Percentiles rank a stretch among this genome's conserved stretches.
Evolutionary conservation across 805 yeast species (phyloP).

Genomic region (Gaillardinia entomophila): DNA sequence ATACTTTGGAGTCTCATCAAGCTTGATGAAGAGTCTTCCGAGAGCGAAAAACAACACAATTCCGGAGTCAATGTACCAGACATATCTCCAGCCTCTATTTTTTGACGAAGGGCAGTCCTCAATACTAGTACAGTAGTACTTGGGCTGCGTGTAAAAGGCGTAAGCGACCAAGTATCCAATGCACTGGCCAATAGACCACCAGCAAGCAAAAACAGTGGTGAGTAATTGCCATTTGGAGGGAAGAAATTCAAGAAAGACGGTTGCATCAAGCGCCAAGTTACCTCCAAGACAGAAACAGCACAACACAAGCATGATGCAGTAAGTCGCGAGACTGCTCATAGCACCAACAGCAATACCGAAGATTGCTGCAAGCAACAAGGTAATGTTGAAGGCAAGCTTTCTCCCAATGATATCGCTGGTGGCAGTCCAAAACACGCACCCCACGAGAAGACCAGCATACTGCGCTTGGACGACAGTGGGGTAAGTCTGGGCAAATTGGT

Average conservation of each 20-base stretch:
- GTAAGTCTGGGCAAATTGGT: slow-evolving; percentile 40
- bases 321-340: slow-evolving; percentile 43
- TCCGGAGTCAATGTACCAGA: slow-evolving; percentile 7
- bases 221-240: slow-evolving; percentile 48
- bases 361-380: slow-evolving; percentile 42
- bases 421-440: slow-evolving; percentile 54
- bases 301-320: slow-evolving; percentile 43
- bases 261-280: slow-evolving; percentile 49
- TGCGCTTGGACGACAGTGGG: slow-evolving; percentile 40
- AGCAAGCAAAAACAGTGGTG: slow-evolving; percentile 39
- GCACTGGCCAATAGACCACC: slow-evolving; percentile 62
- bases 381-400: slow-evolving; percentile 44
- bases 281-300: slow-evolving; percentile 50
- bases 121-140: slow-evolving; percentile 32
- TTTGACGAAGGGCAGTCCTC: slow-evolving; percentile 4
- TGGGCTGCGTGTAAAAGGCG: slow-evolving; percentile 36
- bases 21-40: slow-evolving; percentile 2
- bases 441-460: slow-evolving; percentile 46
- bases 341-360: slow-evolving; percentile 54
- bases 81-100: slow-evolving; percentile 8
- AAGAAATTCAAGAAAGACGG: slow-evolving; percentile 47
- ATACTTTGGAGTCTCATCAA: slow-evolving; percentile 8
- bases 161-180: slow-evolving; percentile 47
- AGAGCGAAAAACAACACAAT: slow-evolving; percentile 4
- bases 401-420: slow-evolving; percentile 53